phyloP scores from a whole-genome alignment of 2,329 filamentous ascomycete genomes.

The Plenodomus biglobosus region DNA sequence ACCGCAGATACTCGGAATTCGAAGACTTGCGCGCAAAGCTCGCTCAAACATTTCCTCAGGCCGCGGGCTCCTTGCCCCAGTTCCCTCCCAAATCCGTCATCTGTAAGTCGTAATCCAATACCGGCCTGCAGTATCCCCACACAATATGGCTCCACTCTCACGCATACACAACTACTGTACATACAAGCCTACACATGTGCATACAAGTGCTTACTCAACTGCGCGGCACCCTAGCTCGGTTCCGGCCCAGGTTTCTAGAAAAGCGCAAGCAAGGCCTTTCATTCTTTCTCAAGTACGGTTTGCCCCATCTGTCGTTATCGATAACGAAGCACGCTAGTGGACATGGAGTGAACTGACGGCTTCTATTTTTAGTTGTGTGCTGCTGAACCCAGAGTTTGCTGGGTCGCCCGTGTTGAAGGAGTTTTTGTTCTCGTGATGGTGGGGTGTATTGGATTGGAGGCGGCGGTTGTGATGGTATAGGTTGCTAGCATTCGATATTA shows the following conservation, averaged over 20 bases:
- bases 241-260: conserved; percentile 82
- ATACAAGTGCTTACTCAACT: neutral
- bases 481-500: neutral
- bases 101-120: conserved; percentile 56
- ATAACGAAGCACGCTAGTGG: conserved; percentile 21
- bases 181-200: neutral
- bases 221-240: conserved; percentile 53
- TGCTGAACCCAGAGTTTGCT: conserved; percentile 91
- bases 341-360: conserved; percentile 17
- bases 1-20: conserved; percentile 84
- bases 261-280: conserved; percentile 77
- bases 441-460: neutral
- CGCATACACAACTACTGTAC: no score
- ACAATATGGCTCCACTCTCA: conserved; percentile 24
- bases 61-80: conserved; percentile 80
- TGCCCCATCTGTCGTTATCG: conserved; percentile 38
- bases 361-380: conserved; percentile 67
- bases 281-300: conserved; percentile 82
- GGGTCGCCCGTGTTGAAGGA: conserved; percentile 89
- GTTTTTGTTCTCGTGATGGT: conserved; percentile 68
- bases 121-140: neutral
- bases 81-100: conserved; percentile 90
- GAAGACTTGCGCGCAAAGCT: conserved; percentile 76
- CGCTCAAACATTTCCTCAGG: conserved; percentile 78
- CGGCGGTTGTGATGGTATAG: neutral